Base-by-base conservation (phyloP, 148 eudicot genomes). In the Hydrangea macrophylla region DNA sequence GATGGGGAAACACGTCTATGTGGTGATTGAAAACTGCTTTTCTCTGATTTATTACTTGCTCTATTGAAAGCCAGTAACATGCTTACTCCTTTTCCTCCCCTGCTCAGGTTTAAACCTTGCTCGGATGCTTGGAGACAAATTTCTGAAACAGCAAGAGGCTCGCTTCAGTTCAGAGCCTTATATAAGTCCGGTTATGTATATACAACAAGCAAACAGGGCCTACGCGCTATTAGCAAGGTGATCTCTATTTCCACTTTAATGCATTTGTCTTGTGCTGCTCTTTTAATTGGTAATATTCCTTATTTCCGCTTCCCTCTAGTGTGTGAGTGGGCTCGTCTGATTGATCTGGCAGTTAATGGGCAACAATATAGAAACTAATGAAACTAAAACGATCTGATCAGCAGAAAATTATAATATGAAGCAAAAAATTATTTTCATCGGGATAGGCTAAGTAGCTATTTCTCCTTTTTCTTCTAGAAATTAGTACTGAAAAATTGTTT, bases 81-180 rank as follows among this genome's bases (percentile, higher is more conserved):
- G 0, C 23, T 51, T 2, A 11, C 10, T 53, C 5, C 15, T 24
- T 61, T 25, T 10, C 9, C 9, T 67, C 55, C 30, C 48, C 39
- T 6, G 25, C 80, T 33, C 78, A 94, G 97, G 98, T 59, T 68
- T 94, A 73, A 90, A 88, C 70, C 98, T 94, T 64, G 96, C 85
- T 70, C 86, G 98, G 64, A 88, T 88, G 92, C 87, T 94, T 59
- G 97, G 97, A 72, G 98, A 94, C 83, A 94, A 94, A 69, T 94
- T 81, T 80, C 78, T 94, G 22, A 94, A 94, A 77, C 91, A 90
- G 83, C 97, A 94, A 63, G 98, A 94, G 67, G 70, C 79, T 76
- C 91, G 98, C 44, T 88, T 94, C 75, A 94, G 97, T 75, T 75
- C 97, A 71, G 81, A 85, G 69, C 98, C 98, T 55, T 85, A 84